Evolutionary conservation across 2,329 filamentous ascomycete species (phyloP), one percentile per base, ranked within the genome.

Genomic region (Colletotrichum lupini): DNA sequence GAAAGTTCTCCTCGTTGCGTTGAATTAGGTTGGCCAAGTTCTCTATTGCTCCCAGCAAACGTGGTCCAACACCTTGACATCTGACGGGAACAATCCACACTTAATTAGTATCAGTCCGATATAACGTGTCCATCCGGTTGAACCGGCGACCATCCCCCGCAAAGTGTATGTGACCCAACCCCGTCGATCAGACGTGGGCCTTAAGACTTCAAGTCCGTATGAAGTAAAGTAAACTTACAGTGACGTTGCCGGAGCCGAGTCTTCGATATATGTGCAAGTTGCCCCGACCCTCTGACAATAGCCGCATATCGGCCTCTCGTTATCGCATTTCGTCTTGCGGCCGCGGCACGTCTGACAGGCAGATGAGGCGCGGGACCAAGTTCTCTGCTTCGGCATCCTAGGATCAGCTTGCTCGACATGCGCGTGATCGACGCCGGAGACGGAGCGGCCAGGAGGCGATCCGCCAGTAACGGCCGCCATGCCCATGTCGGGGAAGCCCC

Each of bases 251-350:
- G 71, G 67, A 49, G 55, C 49, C 16, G 71, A 70, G 49, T 75
- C 73, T 5, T 75, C 71, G 30, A 70, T 67, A 35, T 82, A 83
- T 5, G 77, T 79, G 73, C 82, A 83, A 7, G 78, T 75, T 5
- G 81, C 81, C 42, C 77, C 77, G 28, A 81, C 74, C 11, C 80
- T 78, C 19, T 77, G 75, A 71, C 82, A 83, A 42, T 82, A 83
- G 8, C 81, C 81, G 73, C 82, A 83, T 0, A 79, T 79, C 2
- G 82, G 82, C 35, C 80, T 79, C 16, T 78, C 77, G 65, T 83
- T 83, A 59, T 83, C 82, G 74, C 82, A 83, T 62, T 83, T 83
- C 19, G 81, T 83, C 74, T 82, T 81, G 16, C 82, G 76, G 7
- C 79, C 79, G 2, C 82, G 80, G 75, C 82, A 83, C 0, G 81